Conservation (phyloP, 179 eudicot genomes). For the Beta lomatogona region DNA sequence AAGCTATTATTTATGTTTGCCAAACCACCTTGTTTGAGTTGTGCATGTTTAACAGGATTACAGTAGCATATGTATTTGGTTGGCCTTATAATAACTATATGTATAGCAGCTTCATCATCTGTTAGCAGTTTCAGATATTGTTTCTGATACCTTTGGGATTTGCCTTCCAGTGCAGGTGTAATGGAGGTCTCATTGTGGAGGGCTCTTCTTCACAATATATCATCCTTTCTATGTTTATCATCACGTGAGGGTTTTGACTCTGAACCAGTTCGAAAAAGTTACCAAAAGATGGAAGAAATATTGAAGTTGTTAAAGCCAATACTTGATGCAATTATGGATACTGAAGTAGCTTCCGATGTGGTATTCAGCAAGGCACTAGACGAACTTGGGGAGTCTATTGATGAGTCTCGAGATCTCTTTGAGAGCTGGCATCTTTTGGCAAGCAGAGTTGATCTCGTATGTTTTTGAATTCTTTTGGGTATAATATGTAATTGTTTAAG, state of each 20-base stretch:
- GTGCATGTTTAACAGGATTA: background rate
- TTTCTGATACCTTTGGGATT: background rate
- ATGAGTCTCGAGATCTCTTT: conserved; percentile 66
- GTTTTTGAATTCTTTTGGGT: conserved; percentile 30
- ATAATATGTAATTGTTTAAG: background rate
- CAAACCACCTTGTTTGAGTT: background rate
- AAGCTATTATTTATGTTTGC: background rate
- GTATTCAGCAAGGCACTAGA: conserved; percentile 50
- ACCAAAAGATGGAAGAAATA: conserved; percentile 68
- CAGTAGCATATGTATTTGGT: background rate
- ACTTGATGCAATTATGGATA: conserved; percentile 61
- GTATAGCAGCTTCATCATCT: too few relatives aligned
- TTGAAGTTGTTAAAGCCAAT: conserved; percentile 72
- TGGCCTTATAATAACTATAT: background rate
- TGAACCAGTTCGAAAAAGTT: conserved; percentile 61
- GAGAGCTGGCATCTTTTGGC: conserved; percentile 78
- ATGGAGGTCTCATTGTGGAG: conserved; percentile 90
- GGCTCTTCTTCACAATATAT: conserved; percentile 68
- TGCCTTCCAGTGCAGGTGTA: conserved; percentile 40
- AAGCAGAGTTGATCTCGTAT: conserved; percentile 92
- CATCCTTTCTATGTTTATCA: conserved; percentile 56
- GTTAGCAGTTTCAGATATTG: background rate
- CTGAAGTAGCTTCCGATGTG: conserved; percentile 60
- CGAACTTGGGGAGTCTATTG: conserved; percentile 51
- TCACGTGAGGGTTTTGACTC: conserved; percentile 51